These are phyloP conservation scores for Aspergillus flavus DNA, from an alignment of 2,329 filamentous ascomycete species.

Conservation along the genomic window DNA sequence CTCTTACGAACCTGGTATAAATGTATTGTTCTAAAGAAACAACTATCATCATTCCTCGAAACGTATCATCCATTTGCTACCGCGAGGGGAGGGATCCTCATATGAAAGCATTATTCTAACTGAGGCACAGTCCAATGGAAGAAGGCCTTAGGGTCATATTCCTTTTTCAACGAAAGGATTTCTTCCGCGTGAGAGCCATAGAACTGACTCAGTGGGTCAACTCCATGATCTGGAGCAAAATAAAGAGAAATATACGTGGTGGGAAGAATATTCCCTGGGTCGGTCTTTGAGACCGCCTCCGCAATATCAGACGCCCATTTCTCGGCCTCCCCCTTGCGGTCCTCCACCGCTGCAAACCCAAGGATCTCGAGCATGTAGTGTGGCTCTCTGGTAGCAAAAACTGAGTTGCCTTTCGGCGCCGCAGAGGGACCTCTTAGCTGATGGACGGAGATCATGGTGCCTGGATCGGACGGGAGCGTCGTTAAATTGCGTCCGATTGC, in stretches of 20 bases:
- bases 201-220: no score
- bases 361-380: slow-evolving; percentile 26
- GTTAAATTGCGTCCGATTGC: slow-evolving; percentile 7
- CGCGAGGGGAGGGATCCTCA: no score
- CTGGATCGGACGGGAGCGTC: slow-evolving; percentile 10
- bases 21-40: not conserved
- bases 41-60: not conserved
- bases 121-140: not conserved
- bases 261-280: slow-evolving; percentile 14
- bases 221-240: no score
- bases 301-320: slow-evolving; percentile 15
- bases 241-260: slow-evolving; percentile 19
- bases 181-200: no score
- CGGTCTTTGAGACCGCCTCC: slow-evolving; percentile 8
- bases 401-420: not conserved
- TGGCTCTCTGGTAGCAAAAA: slow-evolving; percentile 22
- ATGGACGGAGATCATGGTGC: slow-evolving; percentile 21
- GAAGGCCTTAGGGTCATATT: not conserved
- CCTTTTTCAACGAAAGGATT: not conserved
- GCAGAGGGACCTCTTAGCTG: slow-evolving; percentile 21
- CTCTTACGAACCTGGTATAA: not conserved
- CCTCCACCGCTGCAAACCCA: not conserved
- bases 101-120: not conserved
- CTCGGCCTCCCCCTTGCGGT: not conserved
- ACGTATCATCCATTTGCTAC: not conserved